Conservation (phyloP, 1,284 basidiomycete genomes). For the Ustilago tritici region DNA sequence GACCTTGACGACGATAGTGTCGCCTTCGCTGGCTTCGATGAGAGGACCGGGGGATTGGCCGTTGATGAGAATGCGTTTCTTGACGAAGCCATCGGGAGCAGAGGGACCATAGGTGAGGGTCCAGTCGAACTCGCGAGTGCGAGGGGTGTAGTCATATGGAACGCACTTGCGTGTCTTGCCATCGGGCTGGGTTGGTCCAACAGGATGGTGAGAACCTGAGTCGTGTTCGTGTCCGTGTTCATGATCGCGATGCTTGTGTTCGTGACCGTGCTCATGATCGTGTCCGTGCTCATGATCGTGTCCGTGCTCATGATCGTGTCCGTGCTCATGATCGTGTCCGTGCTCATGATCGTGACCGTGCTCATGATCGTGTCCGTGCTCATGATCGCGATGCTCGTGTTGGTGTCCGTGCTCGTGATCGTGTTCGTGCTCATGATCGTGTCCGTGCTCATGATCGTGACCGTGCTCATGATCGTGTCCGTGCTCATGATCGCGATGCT, state of each 20-base stretch:
- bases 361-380: too few relatives aligned
- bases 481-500: not conserved
- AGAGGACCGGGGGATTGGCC: slow-evolving; percentile 59
- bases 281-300: not conserved
- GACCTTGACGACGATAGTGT: slow-evolving; percentile 61
- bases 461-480: not conserved
- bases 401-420: too few relatives aligned
- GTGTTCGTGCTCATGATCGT: not conserved
- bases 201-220: not conserved
- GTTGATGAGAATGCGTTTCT: slow-evolving; percentile 62
- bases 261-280: not conserved
- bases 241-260: not conserved
- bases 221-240: not conserved
- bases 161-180: slow-evolving; percentile 12
- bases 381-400: not conserved
- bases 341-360: too few relatives aligned
- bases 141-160: slow-evolving; percentile 39
- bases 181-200: not conserved
- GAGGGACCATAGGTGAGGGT: slow-evolving; percentile 42
- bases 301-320: not conserved
- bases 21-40: slow-evolving; percentile 63
- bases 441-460: not conserved
- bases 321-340: not conserved
- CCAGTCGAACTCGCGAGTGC: slow-evolving; percentile 52
- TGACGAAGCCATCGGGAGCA: slow-evolving; percentile 57